Evolutionary conservation across 1,284 basidiomycete genomes (phyloP), one percentile per base, ranked within the genome.

Genomic region (Tilletiaria anomala): DNA sequence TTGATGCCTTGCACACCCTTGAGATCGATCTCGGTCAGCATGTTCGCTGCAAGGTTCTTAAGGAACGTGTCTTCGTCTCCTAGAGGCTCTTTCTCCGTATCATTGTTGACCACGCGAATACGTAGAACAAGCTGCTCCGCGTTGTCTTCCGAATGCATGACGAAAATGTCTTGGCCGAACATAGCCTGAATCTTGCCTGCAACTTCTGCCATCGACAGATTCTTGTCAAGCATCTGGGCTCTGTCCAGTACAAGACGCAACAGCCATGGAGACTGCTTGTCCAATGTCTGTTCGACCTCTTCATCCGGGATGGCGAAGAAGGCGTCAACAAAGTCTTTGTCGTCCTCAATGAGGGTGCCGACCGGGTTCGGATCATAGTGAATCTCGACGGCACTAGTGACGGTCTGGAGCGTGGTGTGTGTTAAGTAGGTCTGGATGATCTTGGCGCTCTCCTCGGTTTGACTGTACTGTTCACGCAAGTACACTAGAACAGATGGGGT

Each of bases 291-390:
- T 66, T 93, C 86, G 47, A 93, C 82, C 45, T 93, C 86, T 62
- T 94, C 88, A 62, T 97, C 93, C 6, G 91, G 91, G 69, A 97
- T 96, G 43, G 89, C 89, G 67, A 97, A 99, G 83, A 96, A 96
- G 0, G 89, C 88, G 60, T 96, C 87, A 41, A 99, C 91, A 65
- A 99, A 97, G 40, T 91, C 79, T 37, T 77, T 73, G 70, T 99
- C 93, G 61, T 96, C 91, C 55, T 93, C 87, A 65, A 99, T 94
- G 62, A 89, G 80, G 8, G 93, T 97, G 0, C 82, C 78, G 15
- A 76, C 79, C 18, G 87, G 83, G 60, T 94, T 80, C 0, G 93
- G 93, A 65, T 97, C 93, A 65, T 96, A 97, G 78, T 88, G 91
- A 55, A 97, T 96, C 69, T 97, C 89, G 19, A 94, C 87, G 1